Base-by-base conservation (phyloP, 345 rosid genomes). In the Capsella bursapastoris region DNA sequence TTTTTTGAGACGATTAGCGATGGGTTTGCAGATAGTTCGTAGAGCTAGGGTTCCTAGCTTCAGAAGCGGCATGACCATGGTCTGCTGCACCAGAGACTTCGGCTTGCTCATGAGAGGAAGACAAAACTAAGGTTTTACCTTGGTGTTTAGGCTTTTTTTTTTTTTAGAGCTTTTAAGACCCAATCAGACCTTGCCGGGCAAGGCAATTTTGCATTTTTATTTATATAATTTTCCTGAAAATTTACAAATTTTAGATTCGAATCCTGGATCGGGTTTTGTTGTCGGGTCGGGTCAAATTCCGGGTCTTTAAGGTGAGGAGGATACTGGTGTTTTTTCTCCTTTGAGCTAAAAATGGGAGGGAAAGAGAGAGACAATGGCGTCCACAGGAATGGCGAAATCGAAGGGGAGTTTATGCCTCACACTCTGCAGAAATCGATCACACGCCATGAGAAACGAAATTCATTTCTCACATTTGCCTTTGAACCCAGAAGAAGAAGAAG, bases 1-100 rank as follows among this genome's bases (percentile, higher is more conserved):
- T 62, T 84, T 87, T 82, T 93, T 93, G 68, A 93, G 88, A 28
- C 90, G 87, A 76, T 82, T 87, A 63, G 97, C 95, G 22, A 93
- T 79, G 78, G 97, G 98, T 80, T 93, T 90, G 80, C 90, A 81
- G 28, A 79, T 11, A 57, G 97, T 90, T 76, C 76, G 90, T 16
- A 90, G 81, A 13, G 90, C 90, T 40, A 90, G 90, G n/a, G 92
- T 83, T 49, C 98, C 97, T 53, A 93, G 83, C 83, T 93, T 93
- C 70, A 73, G 74, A 14, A 86, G 44, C 35, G 93, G 95, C 4
- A 90, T 49, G 7, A 84, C 78, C 96, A 90, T 84, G 37, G 49
- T 28, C 40, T 70, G 66, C 32, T 64, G 78, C 35, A 66, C 37
- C 69, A 63, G 28, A 64, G 59, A 55, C 58, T 68, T 28, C 1